phyloP scores from a whole-genome alignment of 345 rosid genomes.

The Sapria himalayana region DNA sequence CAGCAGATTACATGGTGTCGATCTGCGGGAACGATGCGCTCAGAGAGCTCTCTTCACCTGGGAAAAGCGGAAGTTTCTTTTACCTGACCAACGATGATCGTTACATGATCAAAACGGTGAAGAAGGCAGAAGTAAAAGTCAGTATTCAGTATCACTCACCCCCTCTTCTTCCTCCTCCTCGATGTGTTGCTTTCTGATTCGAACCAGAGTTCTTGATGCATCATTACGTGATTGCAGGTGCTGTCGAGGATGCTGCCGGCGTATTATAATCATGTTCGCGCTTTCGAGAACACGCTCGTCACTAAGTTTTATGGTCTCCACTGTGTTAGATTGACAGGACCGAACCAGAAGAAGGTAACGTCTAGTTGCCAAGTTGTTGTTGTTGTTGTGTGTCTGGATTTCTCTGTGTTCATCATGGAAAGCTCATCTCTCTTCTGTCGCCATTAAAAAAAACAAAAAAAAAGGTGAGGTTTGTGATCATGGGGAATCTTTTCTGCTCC shows the following conservation, averaged over 20 bases:
- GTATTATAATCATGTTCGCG: slow-evolving; percentile 77
- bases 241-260: slow-evolving; percentile 91
- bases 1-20: slow-evolving; percentile 95
- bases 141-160: slow-evolving; percentile 4
- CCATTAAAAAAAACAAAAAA: too few species aligned
- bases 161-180: not conserved
- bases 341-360: slow-evolving; percentile 70
- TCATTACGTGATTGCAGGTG: slow-evolving; percentile 25
- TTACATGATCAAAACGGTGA: slow-evolving; percentile 96
- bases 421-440: too few species aligned
- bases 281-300: slow-evolving; percentile 78
- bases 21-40: slow-evolving; percentile 91
- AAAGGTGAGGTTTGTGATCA: slow-evolving; percentile 78
- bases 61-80: slow-evolving; percentile 95
- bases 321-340: slow-evolving; percentile 69
- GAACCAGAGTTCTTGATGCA: not conserved
- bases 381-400: too few species aligned
- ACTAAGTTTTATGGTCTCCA: slow-evolving; percentile 89
- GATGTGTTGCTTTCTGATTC: not conserved
- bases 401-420: too few species aligned
- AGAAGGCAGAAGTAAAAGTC: slow-evolving; percentile 89
- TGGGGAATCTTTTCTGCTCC: slow-evolving; percentile 87
- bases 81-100: slow-evolving; percentile 79
- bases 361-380: too few species aligned
- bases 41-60: slow-evolving; percentile 93